These are phyloP conservation scores for Effrenium voratum DNA, from an alignment of 73 alveolate species.

Conservation along the genomic window DNA sequence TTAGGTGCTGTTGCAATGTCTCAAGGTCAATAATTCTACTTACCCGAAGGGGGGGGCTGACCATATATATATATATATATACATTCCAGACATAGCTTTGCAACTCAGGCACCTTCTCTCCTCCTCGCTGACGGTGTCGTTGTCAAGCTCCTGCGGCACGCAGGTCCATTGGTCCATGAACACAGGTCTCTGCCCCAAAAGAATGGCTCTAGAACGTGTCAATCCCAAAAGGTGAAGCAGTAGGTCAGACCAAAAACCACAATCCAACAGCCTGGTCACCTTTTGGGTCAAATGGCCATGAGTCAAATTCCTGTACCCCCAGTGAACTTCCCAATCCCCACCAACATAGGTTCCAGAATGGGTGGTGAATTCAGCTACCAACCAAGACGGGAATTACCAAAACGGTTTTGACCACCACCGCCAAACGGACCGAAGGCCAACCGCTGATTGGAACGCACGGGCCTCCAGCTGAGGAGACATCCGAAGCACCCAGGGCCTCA, in stretches of 20 bases:
- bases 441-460: background rate
- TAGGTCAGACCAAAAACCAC: background rate
- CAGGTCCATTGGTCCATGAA: background rate
- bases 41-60: no score
- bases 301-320: background rate
- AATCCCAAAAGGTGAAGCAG: background rate
- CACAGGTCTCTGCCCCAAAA: background rate
- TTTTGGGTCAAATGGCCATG: background rate
- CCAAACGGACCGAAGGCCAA: background rate
- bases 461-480: constrained; percentile 67
- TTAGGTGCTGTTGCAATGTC: no score
- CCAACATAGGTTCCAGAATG: background rate
- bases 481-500: constrained; percentile 75
- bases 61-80: no score
- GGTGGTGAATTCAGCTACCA: background rate
- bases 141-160: constrained; percentile 63
- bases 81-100: no score
- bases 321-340: background rate
- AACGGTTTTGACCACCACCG: background rate
- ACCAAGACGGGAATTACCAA: background rate
- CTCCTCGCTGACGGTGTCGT: constrained; percentile 68
- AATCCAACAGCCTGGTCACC: background rate
- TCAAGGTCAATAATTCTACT: no score
- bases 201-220: background rate
- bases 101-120: no score